These are phyloP conservation scores for Cladosporium phlei DNA, from an alignment of 2,329 filamentous ascomycete genomes.

Conservation along the genomic window DNA sequence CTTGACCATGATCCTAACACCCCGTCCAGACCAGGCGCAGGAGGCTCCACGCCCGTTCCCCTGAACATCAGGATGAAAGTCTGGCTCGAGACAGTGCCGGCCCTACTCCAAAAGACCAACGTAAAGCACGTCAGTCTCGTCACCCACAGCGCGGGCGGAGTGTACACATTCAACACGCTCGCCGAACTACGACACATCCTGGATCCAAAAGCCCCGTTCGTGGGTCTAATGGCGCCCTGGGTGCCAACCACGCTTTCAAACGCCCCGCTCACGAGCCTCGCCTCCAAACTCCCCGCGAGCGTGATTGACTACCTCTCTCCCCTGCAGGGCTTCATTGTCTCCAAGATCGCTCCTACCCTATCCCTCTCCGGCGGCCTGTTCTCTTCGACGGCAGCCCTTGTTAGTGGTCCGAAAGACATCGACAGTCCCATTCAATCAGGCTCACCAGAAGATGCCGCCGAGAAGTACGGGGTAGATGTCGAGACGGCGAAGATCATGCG, in stretches of 20 bases:
- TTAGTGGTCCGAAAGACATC: constrained; percentile 5
- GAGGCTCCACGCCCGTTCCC: constrained; percentile 38
- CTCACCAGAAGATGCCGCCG: constrained; percentile 17
- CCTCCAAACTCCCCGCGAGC: constrained; percentile 25
- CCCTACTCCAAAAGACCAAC: constrained; percentile 33
- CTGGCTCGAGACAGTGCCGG: constrained; percentile 41
- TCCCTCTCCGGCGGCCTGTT: constrained; percentile 29
- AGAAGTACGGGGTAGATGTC: constrained; percentile 25
- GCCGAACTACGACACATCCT: constrained; percentile 32
- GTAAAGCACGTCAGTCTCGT: constrained; percentile 38
- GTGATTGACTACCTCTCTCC: constrained; percentile 31
- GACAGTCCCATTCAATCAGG: background rate
- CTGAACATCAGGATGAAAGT: constrained; percentile 33
- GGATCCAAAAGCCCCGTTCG: constrained; percentile 27
- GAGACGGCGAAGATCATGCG: constrained; percentile 22
- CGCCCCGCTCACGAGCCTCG: constrained; percentile 24
- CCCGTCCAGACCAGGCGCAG: constrained; percentile 38
- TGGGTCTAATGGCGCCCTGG: constrained; percentile 38
- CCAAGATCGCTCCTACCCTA: constrained; percentile 27
- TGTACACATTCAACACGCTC: constrained; percentile 43
- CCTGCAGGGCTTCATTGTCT: constrained; percentile 31
- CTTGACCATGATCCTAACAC: constrained; percentile 2
- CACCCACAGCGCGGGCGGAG: constrained; percentile 40
- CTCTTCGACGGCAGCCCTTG: constrained; percentile 19
- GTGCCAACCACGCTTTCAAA: constrained; percentile 36